Percentiles rank a stretch among this genome's conserved stretches.
phyloP scores from a whole-genome alignment of 2,329 filamentous ascomycete genomes.

The Simplicillium aogashimaense region DNA sequence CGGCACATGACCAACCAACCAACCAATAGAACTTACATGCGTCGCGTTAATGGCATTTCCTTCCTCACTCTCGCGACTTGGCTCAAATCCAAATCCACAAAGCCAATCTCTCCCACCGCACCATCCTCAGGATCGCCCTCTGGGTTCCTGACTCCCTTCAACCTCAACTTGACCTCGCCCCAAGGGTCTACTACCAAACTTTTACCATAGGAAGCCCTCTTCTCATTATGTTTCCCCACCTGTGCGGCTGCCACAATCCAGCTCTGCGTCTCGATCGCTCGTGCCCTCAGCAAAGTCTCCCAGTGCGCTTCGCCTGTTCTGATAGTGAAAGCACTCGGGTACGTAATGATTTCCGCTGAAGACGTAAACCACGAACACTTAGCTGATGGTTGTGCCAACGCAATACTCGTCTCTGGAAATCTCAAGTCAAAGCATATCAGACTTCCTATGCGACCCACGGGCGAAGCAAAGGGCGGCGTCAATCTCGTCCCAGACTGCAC shows the following conservation, averaged over 20 bases:
- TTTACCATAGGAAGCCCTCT: constrained; percentile 73
- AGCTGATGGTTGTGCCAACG: constrained; percentile 40
- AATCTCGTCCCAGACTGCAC: constrained; percentile 60
- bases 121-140: constrained; percentile 29
- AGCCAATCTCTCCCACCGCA: constrained; percentile 35
- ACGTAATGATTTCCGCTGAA: constrained; percentile 67
- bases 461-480: constrained; percentile 59
- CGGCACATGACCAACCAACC: not conserved
- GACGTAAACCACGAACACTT: constrained; percentile 17
- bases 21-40: constrained; percentile 47
- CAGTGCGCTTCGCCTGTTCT: constrained; percentile 81
- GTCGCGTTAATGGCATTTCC: constrained; percentile 41
- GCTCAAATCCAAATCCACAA: constrained; percentile 43
- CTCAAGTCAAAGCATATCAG: constrained; percentile 88
- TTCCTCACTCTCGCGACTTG: constrained; percentile 36
- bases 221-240: constrained; percentile 60
- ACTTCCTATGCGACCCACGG: constrained; percentile 65
- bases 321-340: constrained; percentile 84
- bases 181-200: constrained; percentile 81
- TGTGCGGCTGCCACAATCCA: constrained; percentile 86
- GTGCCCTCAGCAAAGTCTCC: constrained; percentile 65
- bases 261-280: constrained; percentile 81
- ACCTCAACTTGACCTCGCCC: constrained; percentile 63
- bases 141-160: constrained; percentile 42
- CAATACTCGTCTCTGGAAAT: constrained; percentile 66